Evolutionary conservation across 768 basidiomycete genomes (phyloP), one percentile per base, ranked within the genome.

Genomic region (Amanita pseudoporphyria): DNA sequence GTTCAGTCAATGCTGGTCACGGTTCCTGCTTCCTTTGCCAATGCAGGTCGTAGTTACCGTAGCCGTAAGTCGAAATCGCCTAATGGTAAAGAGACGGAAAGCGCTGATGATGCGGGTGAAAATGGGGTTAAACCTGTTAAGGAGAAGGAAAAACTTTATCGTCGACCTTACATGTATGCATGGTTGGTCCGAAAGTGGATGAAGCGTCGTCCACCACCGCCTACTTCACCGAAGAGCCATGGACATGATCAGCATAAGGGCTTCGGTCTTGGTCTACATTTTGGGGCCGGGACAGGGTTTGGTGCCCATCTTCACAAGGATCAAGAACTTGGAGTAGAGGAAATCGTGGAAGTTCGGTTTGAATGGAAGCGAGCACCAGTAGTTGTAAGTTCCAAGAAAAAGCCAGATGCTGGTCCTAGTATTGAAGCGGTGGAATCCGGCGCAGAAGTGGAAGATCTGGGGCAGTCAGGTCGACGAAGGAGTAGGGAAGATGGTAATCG

Each of bases 151-250:
- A 41, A 41, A 32, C 5, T 14, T 14, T 10, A 1, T 33, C 42
- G 51, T 32, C 59, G 72, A n/a, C 71, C 73, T 33, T 60, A 72
- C 51, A 69, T 77, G 64, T 89, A 92, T 52, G 77, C 84, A 5
- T 92, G 88, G 88, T 70, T 84, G 16, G 79, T 88, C 22, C 71
- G 81, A 43, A 72, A 68, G 54, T 92, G 89, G 89, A 61, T 83
- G 55, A 91, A 90, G 61, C 75, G 73, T 21, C 61, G 61, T 1
- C 63, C 60, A 1, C 57, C 60, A 51, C 62, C 62, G 16, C 60
- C 71, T 28, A 7, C 7, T 67, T 26, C 67, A 64, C 50, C 58
- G 14, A 45, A 3, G 9, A 14, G 12, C 41, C 30, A 43, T 18
- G 24, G 21, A n/a, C 24, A 36, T 7, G 18, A 24, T 64, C 61